Evolutionary conservation across 441 rosid species (phyloP).

Genomic region (Breynia disticha): DNA sequence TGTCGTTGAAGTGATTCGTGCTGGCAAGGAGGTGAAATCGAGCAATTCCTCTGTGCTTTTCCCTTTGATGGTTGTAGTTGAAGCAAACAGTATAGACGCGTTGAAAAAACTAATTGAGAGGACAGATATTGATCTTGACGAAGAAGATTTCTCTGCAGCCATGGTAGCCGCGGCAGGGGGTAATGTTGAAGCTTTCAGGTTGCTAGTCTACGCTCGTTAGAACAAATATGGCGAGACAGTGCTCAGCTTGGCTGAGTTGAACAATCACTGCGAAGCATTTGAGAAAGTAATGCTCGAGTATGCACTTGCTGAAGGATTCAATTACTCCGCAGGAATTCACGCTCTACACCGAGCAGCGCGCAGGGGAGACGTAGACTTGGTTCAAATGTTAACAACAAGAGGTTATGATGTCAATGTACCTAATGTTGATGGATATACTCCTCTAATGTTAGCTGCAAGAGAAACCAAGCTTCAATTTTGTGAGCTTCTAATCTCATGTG

Average conservation of each 20-base stretch:
- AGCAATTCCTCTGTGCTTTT: conserved; percentile 48
- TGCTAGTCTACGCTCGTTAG: conserved; percentile 59
- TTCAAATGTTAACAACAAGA: conserved; percentile 38
- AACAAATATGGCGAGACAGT: conserved; percentile 67
- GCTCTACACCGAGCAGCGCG: conserved; percentile 90
- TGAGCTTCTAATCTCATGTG: conserved; percentile 46
- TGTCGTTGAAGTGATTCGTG: conserved; percentile 38
- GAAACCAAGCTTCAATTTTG: conserved; percentile 58
- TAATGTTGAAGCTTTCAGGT: conserved; percentile 63
- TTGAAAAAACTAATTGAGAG: conserved; percentile 36
- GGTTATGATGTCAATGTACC: conserved; percentile 61
- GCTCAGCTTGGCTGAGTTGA: conserved; percentile 47
- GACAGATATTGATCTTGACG: conserved; percentile 44
- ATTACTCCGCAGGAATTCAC: conserved; percentile 52
- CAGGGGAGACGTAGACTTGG: conserved; percentile 61
- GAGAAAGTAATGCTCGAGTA: conserved; percentile 92
- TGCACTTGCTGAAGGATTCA: conserved; percentile 67
- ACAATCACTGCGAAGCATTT: conserved; percentile 47
- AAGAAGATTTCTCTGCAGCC: conserved; percentile 79
- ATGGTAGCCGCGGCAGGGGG: conserved; percentile 74
- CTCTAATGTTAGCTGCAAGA: conserved; percentile 88
- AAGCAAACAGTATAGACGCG: conserved; percentile 59
- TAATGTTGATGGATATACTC: conserved; percentile 71
- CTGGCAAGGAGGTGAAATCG: conserved; percentile 47
- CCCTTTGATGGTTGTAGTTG: conserved; percentile 49